Percentiles rank a stretch among this genome's conserved stretches.
Conservation (phyloP, 208 protist genomes). For the Leishmania amazonensis region DNA sequence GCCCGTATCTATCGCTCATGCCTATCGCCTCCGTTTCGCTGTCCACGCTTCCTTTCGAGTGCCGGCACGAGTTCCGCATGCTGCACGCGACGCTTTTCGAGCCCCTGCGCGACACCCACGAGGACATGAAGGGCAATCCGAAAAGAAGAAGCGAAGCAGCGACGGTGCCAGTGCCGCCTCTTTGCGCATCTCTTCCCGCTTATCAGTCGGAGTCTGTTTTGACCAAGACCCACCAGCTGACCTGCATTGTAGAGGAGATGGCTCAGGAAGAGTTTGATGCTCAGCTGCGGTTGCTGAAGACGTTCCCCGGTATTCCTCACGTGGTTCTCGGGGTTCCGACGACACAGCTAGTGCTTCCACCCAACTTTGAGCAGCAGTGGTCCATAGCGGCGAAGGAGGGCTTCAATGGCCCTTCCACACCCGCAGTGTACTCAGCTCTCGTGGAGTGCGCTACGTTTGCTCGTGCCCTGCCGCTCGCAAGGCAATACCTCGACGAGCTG, state of each 20-base stretch:
- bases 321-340: constrained; percentile 16
- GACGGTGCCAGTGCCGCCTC: neutral
- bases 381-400: constrained; percentile 2
- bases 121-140: neutral
- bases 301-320: constrained; percentile 11
- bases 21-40: constrained; percentile 14
- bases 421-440: neutral
- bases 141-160: neutral
- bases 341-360: constrained; percentile 16
- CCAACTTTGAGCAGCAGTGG: constrained; percentile 18
- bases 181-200: neutral
- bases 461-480: constrained; percentile 11
- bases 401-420: neutral
- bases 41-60: constrained; percentile 23
- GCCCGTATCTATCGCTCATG: constrained; percentile 20
- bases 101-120: neutral
- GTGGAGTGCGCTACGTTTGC: constrained; percentile 10
- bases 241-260: constrained; percentile 9
- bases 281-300: constrained; percentile 5
- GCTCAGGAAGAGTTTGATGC: constrained; percentile 12
- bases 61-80: constrained; percentile 14
- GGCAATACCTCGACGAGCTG: constrained; percentile 34
- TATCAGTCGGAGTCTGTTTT: neutral
- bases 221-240: constrained; percentile 1
- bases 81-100: constrained; percentile 7